phyloP scores from a whole-genome alignment of 805 yeast genomes.

The Cephaloascus albidus region DNA sequence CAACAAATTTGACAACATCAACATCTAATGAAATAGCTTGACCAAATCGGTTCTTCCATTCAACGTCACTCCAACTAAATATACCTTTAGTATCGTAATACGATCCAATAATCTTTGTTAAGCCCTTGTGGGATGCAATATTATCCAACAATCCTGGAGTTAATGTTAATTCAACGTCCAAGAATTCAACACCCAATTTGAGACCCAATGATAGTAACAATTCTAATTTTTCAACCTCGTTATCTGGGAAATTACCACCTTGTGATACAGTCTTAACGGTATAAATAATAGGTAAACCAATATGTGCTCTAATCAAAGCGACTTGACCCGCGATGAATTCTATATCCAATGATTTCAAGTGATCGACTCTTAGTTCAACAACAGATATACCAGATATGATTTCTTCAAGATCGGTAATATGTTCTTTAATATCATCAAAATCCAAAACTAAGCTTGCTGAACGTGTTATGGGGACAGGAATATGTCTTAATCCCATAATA shows the following conservation, averaged over 20 bases:
- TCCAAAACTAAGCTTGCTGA: slow-evolving; percentile 71
- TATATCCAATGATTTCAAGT: slow-evolving; percentile 38
- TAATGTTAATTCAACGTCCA: slow-evolving; percentile 26
- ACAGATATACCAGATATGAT: slow-evolving; percentile 68
- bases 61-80: slow-evolving; percentile 24
- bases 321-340: slow-evolving; percentile 67
- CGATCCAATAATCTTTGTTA: slow-evolving; percentile 26
- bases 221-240: slow-evolving; percentile 6
- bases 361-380: slow-evolving; percentile 76
- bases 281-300: slow-evolving; percentile 71
- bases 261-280: slow-evolving; percentile 72
- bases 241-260: slow-evolving; percentile 65
- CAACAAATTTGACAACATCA: slow-evolving; percentile 27
- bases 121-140: slow-evolving; percentile 17
- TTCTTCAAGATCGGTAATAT: slow-evolving; percentile 35
- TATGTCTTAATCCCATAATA: slow-evolving; percentile 45
- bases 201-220: slow-evolving; percentile 22
- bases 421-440: slow-evolving; percentile 44
- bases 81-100: slow-evolving; percentile 14
- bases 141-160: slow-evolving; percentile 17
- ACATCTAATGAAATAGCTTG: slow-evolving; percentile 23
- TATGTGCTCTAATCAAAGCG: slow-evolving; percentile 54
- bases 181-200: slow-evolving; percentile 30
- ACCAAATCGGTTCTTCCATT: slow-evolving; percentile 27
- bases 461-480: slow-evolving; percentile 32